Conservation (phyloP, 2,329 filamentous ascomycete genomes). For the Lasiodiplodia gonubiensis region DNA sequence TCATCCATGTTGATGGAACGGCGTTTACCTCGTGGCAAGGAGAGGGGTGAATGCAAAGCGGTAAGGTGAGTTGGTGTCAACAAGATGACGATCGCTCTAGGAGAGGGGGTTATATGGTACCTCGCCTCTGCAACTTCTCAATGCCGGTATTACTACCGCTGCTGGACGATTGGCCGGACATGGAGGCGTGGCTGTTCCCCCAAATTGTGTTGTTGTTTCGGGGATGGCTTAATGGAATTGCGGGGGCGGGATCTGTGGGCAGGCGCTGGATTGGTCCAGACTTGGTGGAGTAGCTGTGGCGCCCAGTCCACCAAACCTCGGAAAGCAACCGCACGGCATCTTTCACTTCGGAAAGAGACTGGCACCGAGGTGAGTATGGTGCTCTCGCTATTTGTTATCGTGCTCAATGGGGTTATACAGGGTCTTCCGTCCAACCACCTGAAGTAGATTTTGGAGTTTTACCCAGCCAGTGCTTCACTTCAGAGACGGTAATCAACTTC, state of each 20-base stretch:
- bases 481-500: neutral
- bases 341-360: neutral
- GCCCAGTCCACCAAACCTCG: slow-evolving; percentile 2
- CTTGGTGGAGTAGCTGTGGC: neutral
- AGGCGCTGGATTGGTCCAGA: neutral
- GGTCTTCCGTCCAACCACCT: neutral
- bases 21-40: neutral
- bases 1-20: neutral
- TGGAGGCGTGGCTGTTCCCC: slow-evolving; percentile 11
- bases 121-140: neutral
- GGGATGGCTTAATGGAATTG: slow-evolving; percentile 6
- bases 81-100: neutral
- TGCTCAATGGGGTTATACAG: neutral
- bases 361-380: neutral
- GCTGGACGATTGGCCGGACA: neutral
- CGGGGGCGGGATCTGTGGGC: slow-evolving; percentile 23
- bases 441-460: neutral
- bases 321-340: neutral
- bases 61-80: neutral
- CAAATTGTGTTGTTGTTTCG: neutral
- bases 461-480: neutral
- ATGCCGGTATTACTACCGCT: slow-evolving; percentile 17
- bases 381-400: neutral
- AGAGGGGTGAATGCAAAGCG: neutral
- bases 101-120: slow-evolving; percentile 11